Evolutionary conservation across 805 yeast species (phyloP).

Genomic region (Hanseniaspora guilliermondii): DNA sequence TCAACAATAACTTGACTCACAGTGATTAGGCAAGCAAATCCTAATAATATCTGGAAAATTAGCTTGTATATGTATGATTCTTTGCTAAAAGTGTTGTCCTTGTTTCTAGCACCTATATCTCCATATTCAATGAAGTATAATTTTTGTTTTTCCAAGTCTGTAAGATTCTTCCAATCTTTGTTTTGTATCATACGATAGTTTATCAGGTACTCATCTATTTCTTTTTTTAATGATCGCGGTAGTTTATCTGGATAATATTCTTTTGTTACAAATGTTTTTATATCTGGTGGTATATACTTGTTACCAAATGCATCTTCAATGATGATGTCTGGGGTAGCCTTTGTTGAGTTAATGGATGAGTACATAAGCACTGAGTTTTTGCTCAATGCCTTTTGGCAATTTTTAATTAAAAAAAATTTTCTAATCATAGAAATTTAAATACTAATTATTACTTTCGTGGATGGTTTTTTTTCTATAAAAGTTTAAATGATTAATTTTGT

Average conservation of each 20-base stretch:
- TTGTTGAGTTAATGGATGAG: neutral
- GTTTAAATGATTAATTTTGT: too few relatives aligned
- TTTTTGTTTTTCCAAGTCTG: conserved; percentile 23
- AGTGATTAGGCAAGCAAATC: conserved; percentile 19
- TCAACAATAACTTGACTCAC: conserved; percentile 19
- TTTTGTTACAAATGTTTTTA: conserved; percentile 20
- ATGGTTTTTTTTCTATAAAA: too few relatives aligned
- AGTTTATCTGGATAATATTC: conserved; percentile 28
- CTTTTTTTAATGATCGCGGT: conserved; percentile 24
- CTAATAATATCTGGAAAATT: conserved; percentile 19
- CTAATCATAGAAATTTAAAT: neutral
- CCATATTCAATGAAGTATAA: conserved; percentile 31
- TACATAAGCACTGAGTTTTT: neutral
- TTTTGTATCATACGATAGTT: conserved; percentile 24
- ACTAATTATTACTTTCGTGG: neutral
- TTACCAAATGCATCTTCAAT: neutral
- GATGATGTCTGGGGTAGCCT: neutral
- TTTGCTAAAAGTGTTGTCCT: conserved; percentile 14
- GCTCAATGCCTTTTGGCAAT: neutral
- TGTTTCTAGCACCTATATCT: conserved; percentile 30
- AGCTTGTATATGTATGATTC: conserved; percentile 16
- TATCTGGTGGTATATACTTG: conserved; percentile 25
- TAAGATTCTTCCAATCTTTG: conserved; percentile 25
- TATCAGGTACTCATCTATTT: conserved; percentile 27
- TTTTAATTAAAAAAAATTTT: neutral